phyloP scores from a whole-genome alignment of 2,329 filamentous ascomycete species.

The Gnomoniopsis smithogilvyi region DNA sequence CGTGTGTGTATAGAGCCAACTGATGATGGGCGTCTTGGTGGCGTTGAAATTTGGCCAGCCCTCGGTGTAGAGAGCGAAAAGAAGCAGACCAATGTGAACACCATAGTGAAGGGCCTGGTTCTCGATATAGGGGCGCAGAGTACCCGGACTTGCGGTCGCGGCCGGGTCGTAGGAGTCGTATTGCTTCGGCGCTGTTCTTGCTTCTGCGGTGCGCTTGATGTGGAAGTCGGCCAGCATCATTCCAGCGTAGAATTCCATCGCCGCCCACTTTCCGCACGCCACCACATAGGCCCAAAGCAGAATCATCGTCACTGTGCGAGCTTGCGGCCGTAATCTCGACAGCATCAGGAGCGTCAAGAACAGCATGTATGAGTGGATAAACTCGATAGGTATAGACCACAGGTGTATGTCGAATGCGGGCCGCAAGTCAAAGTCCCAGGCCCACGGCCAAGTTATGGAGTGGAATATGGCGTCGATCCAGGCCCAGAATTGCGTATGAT shows the following conservation, averaged over 20 bases:
- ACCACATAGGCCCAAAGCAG: conserved; percentile 35
- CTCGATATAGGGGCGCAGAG: conserved; percentile 9
- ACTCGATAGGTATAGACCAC: conserved; percentile 48
- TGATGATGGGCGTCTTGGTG: conserved; percentile 31
- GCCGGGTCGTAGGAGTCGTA: conserved; percentile 9
- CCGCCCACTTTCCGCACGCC: conserved; percentile 38
- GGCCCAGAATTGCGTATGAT: conserved; percentile 26
- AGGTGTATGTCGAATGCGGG: conserved; percentile 41
- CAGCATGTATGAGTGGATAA: conserved; percentile 41
- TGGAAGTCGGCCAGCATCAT: conserved; percentile 43
- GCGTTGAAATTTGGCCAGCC: conserved; percentile 38
- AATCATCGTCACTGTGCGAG: conserved; percentile 29
- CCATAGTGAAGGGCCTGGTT: conserved; percentile 15
- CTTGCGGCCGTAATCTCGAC: conserved; percentile 28
- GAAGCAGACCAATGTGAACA: conserved; percentile 26
- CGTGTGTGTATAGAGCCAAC: conserved; percentile 28
- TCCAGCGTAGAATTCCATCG: conserved; percentile 43
- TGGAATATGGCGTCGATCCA: conserved; percentile 30
- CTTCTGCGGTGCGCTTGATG: conserved; percentile 29
- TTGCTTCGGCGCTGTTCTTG: conserved; percentile 19
- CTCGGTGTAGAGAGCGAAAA: conserved; percentile 31
- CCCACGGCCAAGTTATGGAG: conserved; percentile 33
- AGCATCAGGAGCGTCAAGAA: conserved; percentile 38
- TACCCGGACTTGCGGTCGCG: conserved; percentile 4
- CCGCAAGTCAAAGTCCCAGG: conserved; percentile 31